Base-by-base conservation (phyloP, 163 green algal species). In the Coccomyxa subellipsoidea region DNA sequence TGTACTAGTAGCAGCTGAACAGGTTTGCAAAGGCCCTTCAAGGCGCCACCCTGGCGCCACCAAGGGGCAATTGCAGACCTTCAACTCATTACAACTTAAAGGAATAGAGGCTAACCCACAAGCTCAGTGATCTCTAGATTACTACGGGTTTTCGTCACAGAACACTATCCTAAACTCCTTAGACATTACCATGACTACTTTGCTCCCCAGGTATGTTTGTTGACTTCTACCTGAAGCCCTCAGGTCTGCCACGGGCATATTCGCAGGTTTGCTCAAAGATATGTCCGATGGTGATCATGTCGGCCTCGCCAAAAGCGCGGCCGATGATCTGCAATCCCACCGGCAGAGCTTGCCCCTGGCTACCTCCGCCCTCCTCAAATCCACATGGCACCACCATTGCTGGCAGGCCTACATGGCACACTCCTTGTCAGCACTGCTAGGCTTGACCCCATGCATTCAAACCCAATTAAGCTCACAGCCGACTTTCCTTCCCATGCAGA, bases 291-390 rank as follows among this genome's bases (percentile, higher is more conserved):
- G 82, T 31, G 29, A 98, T 80, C 40, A 98, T 84, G 40, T 90
- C 84, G 29, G 78, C 84, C 85, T 98, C 94, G 2, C 85, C 91
- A 84, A 98, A 97, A 29, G 90, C 84, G 12, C 82, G 83, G 0
- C 96, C 96, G 18, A 99, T 91, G 31, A 99, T 79, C 88, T 99
- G 96, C 80, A 99, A 10, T 0, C 94, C 94, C 0, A 98, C 85
- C 0, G 95, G 95, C 77, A 99, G 83, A 31, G 78, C 38, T 25
- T 76, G 71, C 29, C 73, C 39, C 27, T 35, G 38, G n/a, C 34
- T 47, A 9, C 40, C 25, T 32, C 79, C 54, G n/a, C 75, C 76
- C 27, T 88, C 70, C 8, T 86, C 84, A 40, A 92, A 91, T 18
- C 91, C 94, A 47, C 87, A 93, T 4, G 97, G 97, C 59, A 99